Base-by-base conservation (phyloP, 164 flowering plant species). In the Vitis amurensis region DNA sequence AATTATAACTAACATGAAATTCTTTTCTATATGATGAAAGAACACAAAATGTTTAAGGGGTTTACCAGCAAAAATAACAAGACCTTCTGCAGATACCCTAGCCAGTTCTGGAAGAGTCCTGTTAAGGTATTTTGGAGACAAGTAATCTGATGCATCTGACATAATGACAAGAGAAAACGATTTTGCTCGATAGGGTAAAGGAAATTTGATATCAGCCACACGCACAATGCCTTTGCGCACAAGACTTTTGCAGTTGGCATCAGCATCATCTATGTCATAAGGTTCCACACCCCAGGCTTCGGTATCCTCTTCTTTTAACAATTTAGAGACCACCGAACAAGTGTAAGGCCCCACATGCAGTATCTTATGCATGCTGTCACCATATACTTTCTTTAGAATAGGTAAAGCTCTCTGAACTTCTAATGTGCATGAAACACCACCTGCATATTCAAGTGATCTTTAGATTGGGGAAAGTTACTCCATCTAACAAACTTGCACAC, bases 281-380 rank as follows among this genome's bases (percentile, higher is more conserved):
- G 98, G 97, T 71, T 94, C 97, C 68, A 94, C 82, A 59, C 98
- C 97, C 97, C 97, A 94, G 14, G 94, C 97, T 76, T 92, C 91
- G 14, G 89, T 86, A 37, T 88, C 92, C 56, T 88, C 97, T 74
- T 91, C 95, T 79, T 84, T 89, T 59, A 88, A 73, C 71, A 94
- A 82, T 50, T 75, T 83, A 61, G 94, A 84, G 61, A 92, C 94
- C 58, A 92, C 91, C 49, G 89, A 82, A 71, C 98, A 94, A 57
- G 95, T 85, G 50, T 92, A 92, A 57, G 98, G 97, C 30, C 98
- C 98, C 19, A 94, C 92, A 68, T 94, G 98, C 85, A 94, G 80
- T 70, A 94, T 88, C 74, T 89, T 88, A 71, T 23, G 94, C 92
- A 89, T 92, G 82, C 86, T 82, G 48, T 94, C 94, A 31, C 95